A percentile compares a stretch with the other conserved stretches of the same genome.
Conservation (phyloP, 257 asterid genomes). For the Oldenlandia corymbosa region DNA sequence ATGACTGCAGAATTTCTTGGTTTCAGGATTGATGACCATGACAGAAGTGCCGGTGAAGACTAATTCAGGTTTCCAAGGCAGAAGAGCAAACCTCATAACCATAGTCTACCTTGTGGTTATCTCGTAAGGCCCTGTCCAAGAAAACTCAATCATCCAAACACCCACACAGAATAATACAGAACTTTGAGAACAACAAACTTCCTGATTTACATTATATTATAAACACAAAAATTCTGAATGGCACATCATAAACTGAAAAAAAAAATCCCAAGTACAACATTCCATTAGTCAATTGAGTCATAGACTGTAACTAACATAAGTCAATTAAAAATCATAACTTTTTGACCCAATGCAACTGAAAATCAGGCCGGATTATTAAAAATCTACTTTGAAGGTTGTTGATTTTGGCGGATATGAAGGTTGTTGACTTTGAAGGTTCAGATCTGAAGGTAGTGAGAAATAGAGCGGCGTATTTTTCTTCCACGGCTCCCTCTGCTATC, state of each 20-base stretch:
- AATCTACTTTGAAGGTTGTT: too few relatives aligned
- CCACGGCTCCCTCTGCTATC: too few relatives aligned
- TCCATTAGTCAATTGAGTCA: too few relatives aligned
- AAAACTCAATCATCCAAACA: slow-evolving; percentile 30
- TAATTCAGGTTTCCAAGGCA: slow-evolving; percentile 87
- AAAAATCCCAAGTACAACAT: too few relatives aligned
- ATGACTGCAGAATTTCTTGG: slow-evolving; percentile 78
- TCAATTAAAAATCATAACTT: slow-evolving; percentile 35
- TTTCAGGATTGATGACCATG: slow-evolving; percentile 76
- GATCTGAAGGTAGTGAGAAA: too few relatives aligned
- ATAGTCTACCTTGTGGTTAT: slow-evolving; percentile 91
- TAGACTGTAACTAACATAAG: background rate
- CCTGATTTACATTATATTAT: background rate
- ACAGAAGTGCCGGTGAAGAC: slow-evolving; percentile 91
- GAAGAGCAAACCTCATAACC: slow-evolving; percentile 66
- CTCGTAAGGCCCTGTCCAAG: slow-evolving; percentile 87
- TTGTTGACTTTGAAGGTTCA: too few relatives aligned
- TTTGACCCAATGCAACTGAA: slow-evolving; percentile 66
- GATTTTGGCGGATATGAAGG: too few relatives aligned
- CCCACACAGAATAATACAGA: background rate
- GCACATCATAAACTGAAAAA: background rate
- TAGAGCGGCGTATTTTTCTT: too few relatives aligned
- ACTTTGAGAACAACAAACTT: background rate
- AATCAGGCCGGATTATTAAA: slow-evolving; percentile 59
- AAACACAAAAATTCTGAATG: too few relatives aligned